phyloP scores from a whole-genome alignment of 495 filamentous ascomycete species.

The Hypoxylon crocopeplum region DNA sequence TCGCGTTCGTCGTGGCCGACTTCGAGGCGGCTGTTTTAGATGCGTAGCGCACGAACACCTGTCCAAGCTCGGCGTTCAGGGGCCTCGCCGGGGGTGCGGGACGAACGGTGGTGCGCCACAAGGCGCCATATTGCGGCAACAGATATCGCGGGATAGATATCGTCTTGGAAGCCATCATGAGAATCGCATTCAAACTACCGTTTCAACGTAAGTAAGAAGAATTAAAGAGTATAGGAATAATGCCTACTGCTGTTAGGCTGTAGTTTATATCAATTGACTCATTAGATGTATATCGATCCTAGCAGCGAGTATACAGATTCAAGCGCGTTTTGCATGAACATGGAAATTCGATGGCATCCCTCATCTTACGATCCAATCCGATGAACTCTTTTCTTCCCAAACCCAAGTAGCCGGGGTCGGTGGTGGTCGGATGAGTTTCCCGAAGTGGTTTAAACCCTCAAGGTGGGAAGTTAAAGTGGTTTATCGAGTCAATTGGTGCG shows the following conservation, averaged over 20 bases:
- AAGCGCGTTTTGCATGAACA: conserved; percentile 20
- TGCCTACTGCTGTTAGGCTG: no score
- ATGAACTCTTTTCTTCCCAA: conserved; percentile 7
- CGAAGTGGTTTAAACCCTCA: conserved; percentile 9
- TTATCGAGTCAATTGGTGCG: conserved; percentile 8
- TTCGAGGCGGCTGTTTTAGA: conserved; percentile 36
- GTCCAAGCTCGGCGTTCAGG: conserved; percentile 35
- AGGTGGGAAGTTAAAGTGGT: background rate
- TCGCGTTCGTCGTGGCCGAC: conserved; percentile 10
- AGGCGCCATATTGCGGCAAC: conserved; percentile 54
- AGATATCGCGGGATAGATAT: conserved; percentile 60
- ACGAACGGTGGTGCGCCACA: conserved; percentile 50
- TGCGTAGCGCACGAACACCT: conserved; percentile 43
- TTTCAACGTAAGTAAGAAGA: background rate
- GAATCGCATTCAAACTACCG: background rate
- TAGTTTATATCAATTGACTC: no score
- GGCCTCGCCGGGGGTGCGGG: conserved; percentile 28
- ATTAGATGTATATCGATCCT: no score
- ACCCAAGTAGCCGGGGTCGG: conserved; percentile 11
- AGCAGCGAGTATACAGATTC: background rate
- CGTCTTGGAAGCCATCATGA: conserved; percentile 48
- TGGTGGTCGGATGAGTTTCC: conserved; percentile 19
- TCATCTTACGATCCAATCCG: conserved; percentile 19
- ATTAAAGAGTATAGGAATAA: background rate
- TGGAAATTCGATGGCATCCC: conserved; percentile 14